Conservation (phyloP, 306 rosid species). For the Dalbergia oliveri region DNA sequence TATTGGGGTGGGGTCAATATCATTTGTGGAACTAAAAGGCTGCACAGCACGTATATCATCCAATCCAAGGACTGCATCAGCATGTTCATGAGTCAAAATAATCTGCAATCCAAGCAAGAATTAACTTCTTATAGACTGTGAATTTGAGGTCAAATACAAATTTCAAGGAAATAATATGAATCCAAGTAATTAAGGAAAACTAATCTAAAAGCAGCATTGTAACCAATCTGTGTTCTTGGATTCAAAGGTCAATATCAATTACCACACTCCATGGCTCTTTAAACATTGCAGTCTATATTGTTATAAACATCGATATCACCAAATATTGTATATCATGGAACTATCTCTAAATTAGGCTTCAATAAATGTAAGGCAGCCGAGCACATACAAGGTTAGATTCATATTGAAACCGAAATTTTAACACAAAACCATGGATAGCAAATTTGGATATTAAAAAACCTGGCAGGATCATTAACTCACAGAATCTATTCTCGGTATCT, state of each 20-base stretch:
- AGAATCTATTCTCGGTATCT: constrained; percentile 90
- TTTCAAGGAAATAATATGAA: constrained; percentile 24
- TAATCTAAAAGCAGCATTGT: constrained; percentile 10
- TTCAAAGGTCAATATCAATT: constrained; percentile 25
- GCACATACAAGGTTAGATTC: neutral
- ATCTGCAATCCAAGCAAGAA: constrained; percentile 67
- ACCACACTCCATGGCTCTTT: constrained; percentile 23
- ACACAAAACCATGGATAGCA: constrained; percentile 2
- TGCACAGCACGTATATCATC: constrained; percentile 95
- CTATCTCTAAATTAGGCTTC: constrained; percentile 11
- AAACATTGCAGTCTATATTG: neutral
- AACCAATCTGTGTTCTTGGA: constrained; percentile 13
- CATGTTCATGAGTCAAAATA: constrained; percentile 98
- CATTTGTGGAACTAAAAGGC: constrained; percentile 83
- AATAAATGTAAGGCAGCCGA: neutral
- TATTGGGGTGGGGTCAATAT: constrained; percentile 86
- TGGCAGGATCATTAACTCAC: constrained; percentile 58
- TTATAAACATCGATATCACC: neutral
- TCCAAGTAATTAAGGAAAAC: constrained; percentile 22
- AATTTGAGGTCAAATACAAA: constrained; percentile 15
- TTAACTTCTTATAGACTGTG: constrained; percentile 29
- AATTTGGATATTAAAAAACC: constrained; percentile 2
- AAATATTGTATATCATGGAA: neutral
- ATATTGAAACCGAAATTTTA: neutral
- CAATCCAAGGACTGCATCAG: constrained; percentile 99